Conservation (phyloP, 192 early-diverging fungal species). For the Powellomyces hirtus region DNA sequence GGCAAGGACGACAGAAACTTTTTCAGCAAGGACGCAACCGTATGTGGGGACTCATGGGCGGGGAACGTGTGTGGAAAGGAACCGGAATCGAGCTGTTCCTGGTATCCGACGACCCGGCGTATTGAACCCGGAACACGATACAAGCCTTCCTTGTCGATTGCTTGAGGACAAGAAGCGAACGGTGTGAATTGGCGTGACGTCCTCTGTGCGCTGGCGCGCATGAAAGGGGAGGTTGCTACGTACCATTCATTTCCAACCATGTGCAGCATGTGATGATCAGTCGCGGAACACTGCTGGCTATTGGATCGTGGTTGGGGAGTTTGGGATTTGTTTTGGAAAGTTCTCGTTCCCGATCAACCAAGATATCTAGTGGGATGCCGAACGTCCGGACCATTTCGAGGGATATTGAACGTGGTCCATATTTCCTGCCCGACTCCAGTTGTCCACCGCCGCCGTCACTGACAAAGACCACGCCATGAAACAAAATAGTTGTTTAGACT, state of each 20-base stretch:
- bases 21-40: constrained; percentile 18
- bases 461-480: too few species aligned
- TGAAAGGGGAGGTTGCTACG: neutral
- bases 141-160: constrained; percentile 29
- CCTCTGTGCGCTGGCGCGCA: neutral
- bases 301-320: too few species aligned
- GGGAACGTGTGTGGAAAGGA: neutral
- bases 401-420: constrained; percentile 1
- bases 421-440: too few species aligned
- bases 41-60: constrained; percentile 2
- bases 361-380: neutral
- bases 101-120: constrained; percentile 27
- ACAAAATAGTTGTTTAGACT: too few species aligned
- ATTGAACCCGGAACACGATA: constrained; percentile 35
- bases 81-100: constrained; percentile 4
- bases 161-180: too few species aligned
- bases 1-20: constrained; percentile 10
- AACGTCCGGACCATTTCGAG: constrained; percentile 1
- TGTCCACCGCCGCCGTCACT: too few species aligned
- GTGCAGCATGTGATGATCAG: too few species aligned
- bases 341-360: constrained; percentile 10
- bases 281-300: too few species aligned
- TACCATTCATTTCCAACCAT: neutral
- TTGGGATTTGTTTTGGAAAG: too few species aligned
- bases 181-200: too few species aligned